Evolutionary conservation across 2,329 filamentous ascomycete genomes (phyloP).

Genomic region (Cucurbitaria berberidis): DNA sequence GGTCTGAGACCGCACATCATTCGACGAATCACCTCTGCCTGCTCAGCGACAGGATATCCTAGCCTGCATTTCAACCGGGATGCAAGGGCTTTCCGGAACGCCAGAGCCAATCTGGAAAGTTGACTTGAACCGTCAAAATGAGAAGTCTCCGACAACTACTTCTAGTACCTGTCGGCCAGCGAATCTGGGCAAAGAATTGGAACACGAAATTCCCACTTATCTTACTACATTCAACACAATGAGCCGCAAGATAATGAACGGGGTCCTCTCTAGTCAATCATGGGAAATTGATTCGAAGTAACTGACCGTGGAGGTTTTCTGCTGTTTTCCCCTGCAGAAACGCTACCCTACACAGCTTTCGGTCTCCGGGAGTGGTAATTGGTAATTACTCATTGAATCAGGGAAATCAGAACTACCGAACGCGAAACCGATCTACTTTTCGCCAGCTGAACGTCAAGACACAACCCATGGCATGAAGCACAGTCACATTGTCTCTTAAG

Average conservation of each 20-base stretch:
- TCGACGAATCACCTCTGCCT: background rate
- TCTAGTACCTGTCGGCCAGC: too few relatives aligned
- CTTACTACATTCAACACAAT: background rate
- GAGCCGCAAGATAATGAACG: too few relatives aligned
- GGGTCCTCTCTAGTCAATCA: background rate
- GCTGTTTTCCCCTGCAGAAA: slow-evolving; percentile 11
- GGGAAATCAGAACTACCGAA: background rate
- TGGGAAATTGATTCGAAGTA: background rate
- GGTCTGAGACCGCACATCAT: background rate
- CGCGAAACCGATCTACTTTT: background rate
- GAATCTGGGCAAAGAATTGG: background rate
- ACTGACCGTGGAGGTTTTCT: slow-evolving; percentile 5
- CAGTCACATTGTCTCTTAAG: background rate
- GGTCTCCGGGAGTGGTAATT: slow-evolving; percentile 20
- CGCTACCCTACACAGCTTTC: slow-evolving; percentile 12
- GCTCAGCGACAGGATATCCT: background rate
- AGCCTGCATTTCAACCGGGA: background rate
- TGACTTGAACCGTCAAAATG: too few relatives aligned
- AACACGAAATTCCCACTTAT: too few relatives aligned
- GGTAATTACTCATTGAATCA: background rate
- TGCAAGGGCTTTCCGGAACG: too few relatives aligned
- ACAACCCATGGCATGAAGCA: background rate
- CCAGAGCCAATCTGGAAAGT: too few relatives aligned
- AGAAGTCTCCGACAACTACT: too few relatives aligned
- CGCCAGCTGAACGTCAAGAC: background rate